Conservation (phyloP, 2,329 filamentous ascomycete genomes). For the Alternaria brassicicola region DNA sequence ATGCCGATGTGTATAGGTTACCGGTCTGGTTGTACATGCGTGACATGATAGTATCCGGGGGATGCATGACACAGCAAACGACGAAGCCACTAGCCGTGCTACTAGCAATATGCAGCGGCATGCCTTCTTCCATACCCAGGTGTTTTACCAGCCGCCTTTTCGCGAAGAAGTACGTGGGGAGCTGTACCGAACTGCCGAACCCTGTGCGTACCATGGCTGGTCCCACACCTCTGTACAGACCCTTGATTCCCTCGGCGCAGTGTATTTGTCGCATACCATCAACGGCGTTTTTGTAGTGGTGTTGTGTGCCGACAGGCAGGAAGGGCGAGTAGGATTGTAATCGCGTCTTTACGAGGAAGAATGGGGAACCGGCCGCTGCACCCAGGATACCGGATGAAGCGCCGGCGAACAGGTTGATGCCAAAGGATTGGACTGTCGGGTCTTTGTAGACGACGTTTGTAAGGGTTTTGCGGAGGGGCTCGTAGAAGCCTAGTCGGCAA, state of each 20-base stretch:
- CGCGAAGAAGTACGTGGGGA: constrained; percentile 97
- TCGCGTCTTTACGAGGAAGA: constrained; percentile 97
- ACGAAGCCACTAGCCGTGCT: constrained; percentile 92
- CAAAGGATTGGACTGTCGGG: constrained; percentile 77
- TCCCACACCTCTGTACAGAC: constrained; percentile 86
- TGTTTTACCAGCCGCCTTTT: constrained; percentile 85
- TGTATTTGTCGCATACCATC: constrained; percentile 87
- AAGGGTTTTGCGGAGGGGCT: constrained; percentile 80
- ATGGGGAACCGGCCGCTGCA: constrained; percentile 90
- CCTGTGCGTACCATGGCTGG: constrained; percentile 96
- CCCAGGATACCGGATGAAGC: constrained; percentile 88
- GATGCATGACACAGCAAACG: constrained; percentile 97
- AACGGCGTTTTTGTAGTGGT: constrained; percentile 82
- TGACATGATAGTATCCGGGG: constrained; percentile 98
- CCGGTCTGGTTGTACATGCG: constrained; percentile 99
- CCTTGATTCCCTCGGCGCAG: constrained; percentile 73
- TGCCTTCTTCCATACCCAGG: constrained; percentile 87
- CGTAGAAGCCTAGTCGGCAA: constrained; percentile 96
- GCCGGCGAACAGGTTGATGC: constrained; percentile 91
- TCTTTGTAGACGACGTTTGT: constrained; percentile 75
- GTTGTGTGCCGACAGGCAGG: constrained; percentile 94
- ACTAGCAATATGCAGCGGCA: constrained; percentile 84
- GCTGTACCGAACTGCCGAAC: constrained; percentile 92
- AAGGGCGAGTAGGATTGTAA: constrained; percentile 93
- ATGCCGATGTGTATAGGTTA: constrained; percentile 91